Evolutionary conservation across 78 protist genomes (phyloP), one percentile per base, ranked within the genome.

Genomic region (Andalucia godoyi): DNA sequence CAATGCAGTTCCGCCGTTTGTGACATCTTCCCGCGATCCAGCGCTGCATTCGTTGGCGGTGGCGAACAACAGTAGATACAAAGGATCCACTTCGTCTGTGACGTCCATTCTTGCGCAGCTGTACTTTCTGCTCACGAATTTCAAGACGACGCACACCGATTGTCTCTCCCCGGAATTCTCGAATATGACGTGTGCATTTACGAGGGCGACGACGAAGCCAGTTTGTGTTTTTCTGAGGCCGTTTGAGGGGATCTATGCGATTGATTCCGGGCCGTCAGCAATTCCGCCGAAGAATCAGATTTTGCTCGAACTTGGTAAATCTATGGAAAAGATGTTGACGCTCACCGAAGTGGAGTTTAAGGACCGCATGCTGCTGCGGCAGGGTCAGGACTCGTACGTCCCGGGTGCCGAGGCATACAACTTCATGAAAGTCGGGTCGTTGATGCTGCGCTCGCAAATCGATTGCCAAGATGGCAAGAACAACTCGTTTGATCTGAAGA

Each of bases 401-500:
- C 47, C 13, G 25, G 51, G 58, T 8, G 70, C 63, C 0, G 74
- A 76, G 1, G 23, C 70, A 8, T 76, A 63, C 34, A 17, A 50
- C 13, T 76, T 23, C 55, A 29, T 57, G 21, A 50, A 66, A 39
- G 72, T 39, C 39, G 43, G 32, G 10, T 29, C 12, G 40, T 10
- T 79, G 0, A 36, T 73, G 39, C 65, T 73, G 46, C 29, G 85
- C 33, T 60, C 85, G 47, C 85, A 79, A 40, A 34, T 81, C 5
- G 87, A 81, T 67, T 81, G 87, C 29, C 30, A 66, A 0, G 80
- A 73, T 8, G 66, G 70, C 7, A 29, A 27, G 38, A 36, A 36
- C 33, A 45, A 71, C n/a, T 71, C 78, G 38, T 81, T 81, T 54
- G 87, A 81, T 60, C 43, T 81, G 40, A 81, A 81, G 49, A 76